Percentiles rank a stretch among this genome's conserved stretches.
These are phyloP conservation scores for Clitocybe nebularis DNA, from an alignment of 1,284 basidiomycete genomes.

Conservation along the genomic window DNA sequence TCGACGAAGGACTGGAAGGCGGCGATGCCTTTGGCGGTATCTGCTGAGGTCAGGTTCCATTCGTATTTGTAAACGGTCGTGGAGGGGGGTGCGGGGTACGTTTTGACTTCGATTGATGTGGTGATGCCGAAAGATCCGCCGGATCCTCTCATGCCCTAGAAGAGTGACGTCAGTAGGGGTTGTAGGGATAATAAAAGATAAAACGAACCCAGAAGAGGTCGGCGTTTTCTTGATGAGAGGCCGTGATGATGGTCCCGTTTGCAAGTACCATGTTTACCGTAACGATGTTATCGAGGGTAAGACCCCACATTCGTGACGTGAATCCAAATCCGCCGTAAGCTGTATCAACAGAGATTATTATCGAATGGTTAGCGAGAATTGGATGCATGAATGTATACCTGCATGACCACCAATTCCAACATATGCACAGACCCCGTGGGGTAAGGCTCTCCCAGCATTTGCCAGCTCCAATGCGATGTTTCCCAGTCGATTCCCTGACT, in stretches of 20 bases:
- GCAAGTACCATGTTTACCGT: constrained; percentile 41
- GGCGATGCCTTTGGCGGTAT: constrained; percentile 29
- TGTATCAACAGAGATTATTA: constrained; percentile 7
- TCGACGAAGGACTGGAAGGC: constrained; percentile 36
- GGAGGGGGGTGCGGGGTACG: constrained; percentile 36
- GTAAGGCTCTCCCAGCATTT: constrained; percentile 35
- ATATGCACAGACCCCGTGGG: constrained; percentile 42
- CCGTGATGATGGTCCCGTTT: constrained; percentile 39
- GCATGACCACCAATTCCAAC: constrained; percentile 43
- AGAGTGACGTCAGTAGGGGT: neutral
- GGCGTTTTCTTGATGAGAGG: constrained; percentile 31
- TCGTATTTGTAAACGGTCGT: constrained; percentile 35
- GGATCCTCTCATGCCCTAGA: constrained; percentile 44
- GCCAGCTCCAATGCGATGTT: constrained; percentile 37
- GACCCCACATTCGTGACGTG: constrained; percentile 41
- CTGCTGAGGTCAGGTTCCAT: constrained; percentile 31
- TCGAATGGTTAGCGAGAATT: neutral
- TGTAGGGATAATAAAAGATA: constrained; percentile 1
- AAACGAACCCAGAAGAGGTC: constrained; percentile 43
- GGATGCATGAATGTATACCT: constrained; percentile 15
- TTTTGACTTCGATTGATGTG: constrained; percentile 40
- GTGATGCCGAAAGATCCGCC: constrained; percentile 45
- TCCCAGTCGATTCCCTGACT: constrained; percentile 40
- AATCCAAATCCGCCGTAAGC: constrained; percentile 43
- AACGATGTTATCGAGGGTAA: constrained; percentile 41